Evolutionary conservation across 305 asterid species (phyloP), one percentile per base, ranked within the genome.

Genomic region (Lippia alba): DNA sequence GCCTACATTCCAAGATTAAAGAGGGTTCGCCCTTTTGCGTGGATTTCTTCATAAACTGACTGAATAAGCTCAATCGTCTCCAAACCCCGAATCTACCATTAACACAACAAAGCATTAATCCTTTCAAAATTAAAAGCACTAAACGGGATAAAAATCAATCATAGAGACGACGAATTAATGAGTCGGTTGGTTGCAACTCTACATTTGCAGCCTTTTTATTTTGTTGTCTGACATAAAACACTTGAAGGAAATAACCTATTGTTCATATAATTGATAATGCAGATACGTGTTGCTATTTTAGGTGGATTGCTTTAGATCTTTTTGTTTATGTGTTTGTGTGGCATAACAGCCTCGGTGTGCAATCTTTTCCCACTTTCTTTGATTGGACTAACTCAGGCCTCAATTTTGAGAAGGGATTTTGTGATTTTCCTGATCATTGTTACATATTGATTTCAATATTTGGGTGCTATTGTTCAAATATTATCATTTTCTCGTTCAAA

Each of bases 271-370:
- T 19, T 65, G 61, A 67, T 41, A 56, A 69, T 80, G 82, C 90
- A 91, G 97, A 87, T 91, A 79, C 88, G 84, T 64, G 81, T 89
- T 84, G 94, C 96, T 66, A 75, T 91, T 70, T 70, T 85, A 24
- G 97, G 97, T 44, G 97, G 97, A 66, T 74, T 86, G 82, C 90
- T 91, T 78, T 94, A 91, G 85, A 91, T 87, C 77, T 79, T 83
- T 81, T 83, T 89, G 53, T 91, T 89, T 70, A 89, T 91, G 97
- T 84, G 97, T 69, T 83, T 91, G 80, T 87, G 91, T 75, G 97
- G 97, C 74, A 81, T 89, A 79, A 91, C 84, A 57, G 92, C 89
- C 84, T 83, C 74, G 81, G 96, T 91, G 79, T 70, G 79, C 71
- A 66, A 61, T 60, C 66, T 80, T 19, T 73, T 62, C 58, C 71